phyloP scores from a whole-genome alignment of 106 monocot genomes.

The Dioscorea zingiberensis region DNA sequence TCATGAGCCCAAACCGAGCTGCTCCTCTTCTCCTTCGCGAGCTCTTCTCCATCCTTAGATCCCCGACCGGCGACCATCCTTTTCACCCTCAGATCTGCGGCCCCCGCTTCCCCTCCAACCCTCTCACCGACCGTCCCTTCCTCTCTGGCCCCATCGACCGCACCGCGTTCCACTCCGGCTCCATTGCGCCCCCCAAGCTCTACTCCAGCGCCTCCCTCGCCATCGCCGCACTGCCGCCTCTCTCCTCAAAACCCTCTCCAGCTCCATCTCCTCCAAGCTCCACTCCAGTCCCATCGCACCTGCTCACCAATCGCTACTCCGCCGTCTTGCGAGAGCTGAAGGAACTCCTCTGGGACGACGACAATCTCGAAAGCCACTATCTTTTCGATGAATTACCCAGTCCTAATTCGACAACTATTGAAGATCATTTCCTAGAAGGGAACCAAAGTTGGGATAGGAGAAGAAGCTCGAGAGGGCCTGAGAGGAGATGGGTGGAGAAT shows the following conservation, averaged over 20 bases:
- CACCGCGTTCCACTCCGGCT: constrained; percentile 47
- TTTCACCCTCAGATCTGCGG: too few relatives aligned
- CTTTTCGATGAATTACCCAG: background rate
- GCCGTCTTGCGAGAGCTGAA: constrained; percentile 54
- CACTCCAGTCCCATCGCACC: constrained; percentile 8
- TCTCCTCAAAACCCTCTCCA: constrained; percentile 8
- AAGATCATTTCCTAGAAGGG: background rate
- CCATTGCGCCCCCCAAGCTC: constrained; percentile 35
- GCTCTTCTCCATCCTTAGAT: too few relatives aligned
- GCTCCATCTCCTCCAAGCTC: constrained; percentile 9
- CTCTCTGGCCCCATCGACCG: constrained; percentile 39
- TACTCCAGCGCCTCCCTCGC: constrained; percentile 43
- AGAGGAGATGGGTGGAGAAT: constrained; percentile 33
- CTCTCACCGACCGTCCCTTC: constrained; percentile 23
- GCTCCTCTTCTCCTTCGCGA: too few relatives aligned
- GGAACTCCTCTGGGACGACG: constrained; percentile 61
- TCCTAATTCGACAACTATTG: background rate
- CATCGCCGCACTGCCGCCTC: constrained; percentile 3
- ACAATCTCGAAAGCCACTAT: background rate
- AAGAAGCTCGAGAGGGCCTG: constrained; percentile 4
- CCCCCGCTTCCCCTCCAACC: constrained; percentile 50
- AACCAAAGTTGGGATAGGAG: constrained; percentile 3
- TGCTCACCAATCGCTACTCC: constrained; percentile 70
- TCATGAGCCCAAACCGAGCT: too few relatives aligned
- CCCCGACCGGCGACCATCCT: too few relatives aligned